phyloP scores from a whole-genome alignment of 2,329 filamentous ascomycete species.

The Ceratocystis papillata region DNA sequence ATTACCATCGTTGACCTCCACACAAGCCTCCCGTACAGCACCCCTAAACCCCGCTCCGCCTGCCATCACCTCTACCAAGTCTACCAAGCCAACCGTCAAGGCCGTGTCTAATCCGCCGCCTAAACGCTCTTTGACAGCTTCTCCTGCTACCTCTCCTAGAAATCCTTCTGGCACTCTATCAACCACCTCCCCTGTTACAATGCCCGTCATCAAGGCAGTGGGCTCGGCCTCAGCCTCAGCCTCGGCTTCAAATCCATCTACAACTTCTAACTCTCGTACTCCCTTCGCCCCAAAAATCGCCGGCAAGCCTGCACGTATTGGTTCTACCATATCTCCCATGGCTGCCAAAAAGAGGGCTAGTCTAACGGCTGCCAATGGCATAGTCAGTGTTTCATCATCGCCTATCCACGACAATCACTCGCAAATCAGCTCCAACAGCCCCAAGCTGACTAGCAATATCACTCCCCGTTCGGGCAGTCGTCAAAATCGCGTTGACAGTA shows the following conservation, averaged over 20 bases:
- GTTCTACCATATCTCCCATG: constrained; percentile 8
- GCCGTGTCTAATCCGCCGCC: neutral
- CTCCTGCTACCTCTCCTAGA: no score
- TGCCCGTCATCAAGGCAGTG: constrained; percentile 22
- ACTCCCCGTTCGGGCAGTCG: constrained; percentile 69
- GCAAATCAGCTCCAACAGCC: constrained; percentile 6
- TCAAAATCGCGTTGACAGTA: constrained; percentile 59
- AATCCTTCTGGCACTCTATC: no score
- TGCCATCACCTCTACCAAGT: neutral
- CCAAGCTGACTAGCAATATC: constrained; percentile 50
- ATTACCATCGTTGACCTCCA: neutral
- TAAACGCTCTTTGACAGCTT: neutral
- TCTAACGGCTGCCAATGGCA: constrained; percentile 6
- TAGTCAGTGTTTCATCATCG: constrained; percentile 19
- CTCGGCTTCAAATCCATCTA: neutral
- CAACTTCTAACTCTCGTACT: constrained; percentile 27
- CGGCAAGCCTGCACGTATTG: constrained; percentile 32
- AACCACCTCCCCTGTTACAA: neutral
- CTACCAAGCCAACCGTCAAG: neutral
- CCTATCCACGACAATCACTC: constrained; percentile 38
- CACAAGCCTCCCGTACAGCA: constrained; percentile 8
- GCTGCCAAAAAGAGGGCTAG: constrained; percentile 11
- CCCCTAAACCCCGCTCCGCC: neutral
- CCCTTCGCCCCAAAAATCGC: constrained; percentile 49
- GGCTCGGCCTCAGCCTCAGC: constrained; percentile 15